Conservation (phyloP, 352 stramenopile genomes). For the Phytophthora nicotianae region DNA sequence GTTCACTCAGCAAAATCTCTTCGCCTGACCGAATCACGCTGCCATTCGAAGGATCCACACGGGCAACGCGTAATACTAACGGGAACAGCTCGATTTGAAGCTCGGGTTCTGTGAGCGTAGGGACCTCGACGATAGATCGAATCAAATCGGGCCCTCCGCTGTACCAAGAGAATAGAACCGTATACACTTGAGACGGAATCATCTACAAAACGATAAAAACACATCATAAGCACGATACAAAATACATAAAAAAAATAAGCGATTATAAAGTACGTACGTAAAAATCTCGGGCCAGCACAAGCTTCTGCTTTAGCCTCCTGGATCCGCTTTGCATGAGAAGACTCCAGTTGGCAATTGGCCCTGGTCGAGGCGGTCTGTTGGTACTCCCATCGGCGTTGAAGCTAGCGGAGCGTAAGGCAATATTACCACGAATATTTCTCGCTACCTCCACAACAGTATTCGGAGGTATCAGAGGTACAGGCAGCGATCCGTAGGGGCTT, state of each 20-base stretch:
- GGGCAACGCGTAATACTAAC: slow-evolving; percentile 76
- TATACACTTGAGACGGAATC: slow-evolving; percentile 69
- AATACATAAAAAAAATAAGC: not conserved
- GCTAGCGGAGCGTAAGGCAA: slow-evolving; percentile 25
- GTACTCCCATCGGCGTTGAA: slow-evolving; percentile 19
- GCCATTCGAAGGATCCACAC: slow-evolving; percentile 69
- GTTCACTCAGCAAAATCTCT: slow-evolving; percentile 70
- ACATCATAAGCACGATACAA: slow-evolving; percentile 4
- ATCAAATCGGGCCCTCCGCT: slow-evolving; percentile 74
- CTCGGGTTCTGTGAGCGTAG: slow-evolving; percentile 29
- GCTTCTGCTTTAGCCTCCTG: slow-evolving; percentile 73
- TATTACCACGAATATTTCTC: slow-evolving; percentile 41
- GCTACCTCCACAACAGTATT: slow-evolving; percentile 40
- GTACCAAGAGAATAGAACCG: slow-evolving; percentile 79
- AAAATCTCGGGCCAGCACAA: slow-evolving; percentile 76
- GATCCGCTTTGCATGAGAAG: slow-evolving; percentile 78
- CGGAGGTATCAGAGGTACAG: slow-evolving; percentile 56
- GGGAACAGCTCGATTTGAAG: slow-evolving; percentile 82
- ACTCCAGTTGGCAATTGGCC: slow-evolving; percentile 83
- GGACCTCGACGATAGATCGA: slow-evolving; percentile 54
- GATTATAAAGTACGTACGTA: slow-evolving; percentile 81
- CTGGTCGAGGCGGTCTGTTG: slow-evolving; percentile 44
- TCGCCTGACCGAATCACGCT: slow-evolving; percentile 81
- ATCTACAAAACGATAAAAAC: slow-evolving; percentile 44
- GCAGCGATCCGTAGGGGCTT: slow-evolving; percentile 59